Base-by-base conservation (phyloP, 441 rosid genomes). In the Cnidoscolus chayamansa region DNA sequence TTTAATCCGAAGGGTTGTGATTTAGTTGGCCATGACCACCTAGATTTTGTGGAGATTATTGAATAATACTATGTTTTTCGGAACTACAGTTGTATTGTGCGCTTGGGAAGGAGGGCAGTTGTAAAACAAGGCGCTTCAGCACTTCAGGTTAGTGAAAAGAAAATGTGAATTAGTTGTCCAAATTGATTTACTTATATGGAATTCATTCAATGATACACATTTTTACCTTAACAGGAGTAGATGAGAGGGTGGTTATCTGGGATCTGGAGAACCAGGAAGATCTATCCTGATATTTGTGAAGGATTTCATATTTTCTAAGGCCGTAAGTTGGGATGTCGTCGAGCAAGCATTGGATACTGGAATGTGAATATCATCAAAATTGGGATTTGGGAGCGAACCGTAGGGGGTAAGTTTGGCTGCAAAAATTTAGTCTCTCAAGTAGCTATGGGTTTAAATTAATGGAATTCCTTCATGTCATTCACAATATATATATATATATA, bases 241-340 rank as follows among this genome's bases (percentile, higher is more conserved):
- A 95, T 70, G 97, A 98, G 67, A 95, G 84, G 82, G 81, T 95
- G 63, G 95, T 87, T 53, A 81, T 88, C 17, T 95, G 99, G 99
- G 88, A 91, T 81, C 68, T 93, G 84, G 90, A 85, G 86, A 82
- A 78, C 74, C 81, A 81, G 75, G 84, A 85, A 78, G 98, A 88
- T 73, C 81, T 94, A 59, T 75, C 73, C 54, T 78, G 72, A 50
- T 85, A 81, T 75, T 57, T 89, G 45, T 86, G 76, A 80, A 35
- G 25, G 4, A 37, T 45, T 40, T 12, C 20, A n/a, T 53, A 10
- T 30, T 13, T 17, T 48, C 7, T 7, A 40, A 40, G 45, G 7
- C 45, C 7, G 45, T 40, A 40, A 0, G 7, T 40, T 4, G 45
- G 7, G 4, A 35, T 35, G 4, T 35, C 37, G 2, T 35, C 4